Base-by-base conservation (phyloP, 208 protist species). In the Acanthamoeba royreba region DNA sequence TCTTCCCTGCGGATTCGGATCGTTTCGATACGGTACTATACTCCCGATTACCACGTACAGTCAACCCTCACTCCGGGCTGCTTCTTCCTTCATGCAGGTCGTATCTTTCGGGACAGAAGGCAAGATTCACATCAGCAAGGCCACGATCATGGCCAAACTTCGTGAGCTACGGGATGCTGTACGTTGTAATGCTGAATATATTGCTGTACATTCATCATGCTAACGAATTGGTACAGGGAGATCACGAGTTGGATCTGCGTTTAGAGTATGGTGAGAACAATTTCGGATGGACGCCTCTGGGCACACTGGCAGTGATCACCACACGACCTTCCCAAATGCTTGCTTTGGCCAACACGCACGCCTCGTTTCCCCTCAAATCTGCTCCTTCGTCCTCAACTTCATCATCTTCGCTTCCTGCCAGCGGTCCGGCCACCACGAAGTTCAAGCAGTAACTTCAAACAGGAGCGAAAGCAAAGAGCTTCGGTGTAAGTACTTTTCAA, bases 91-190 rank as follows among this genome's bases (percentile, higher is more conserved):
- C 46, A 7, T 33, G 35, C 7, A 58, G 77, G 77, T 58, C 28
- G 77, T 86, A 1, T 47, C 77, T 11, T 86, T 86, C 33, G 77
- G 77, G 4, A 86, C 77, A 8, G 77, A 52, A 40, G 77, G 77
- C 40, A 46, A 38, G 42, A 86, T 88, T 38, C 81, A 88, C 47
- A 88, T 88, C 81, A 88, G 81, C 81, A n/a, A 61, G n/a, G 81
- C 43, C 7, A 88, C 81, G 19, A 53, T 88, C 49, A 61, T 63
- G 31, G 35, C 35, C 43, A 55, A 88, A 33, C 81, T 88, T 38
- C 17, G 40, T 13, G 7, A 88, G n/a, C 49, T 88, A 1, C 0
- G 31, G 33, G 49, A 55, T 31, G 43, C 49, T 7, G 81, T 88
- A 88, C 35, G 63, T 74, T 25, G 15, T 13, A 74, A n/a, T 2